phyloP scores from a whole-genome alignment of 768 basidiomycete genomes.

The Rhizopogon vinicolor region DNA sequence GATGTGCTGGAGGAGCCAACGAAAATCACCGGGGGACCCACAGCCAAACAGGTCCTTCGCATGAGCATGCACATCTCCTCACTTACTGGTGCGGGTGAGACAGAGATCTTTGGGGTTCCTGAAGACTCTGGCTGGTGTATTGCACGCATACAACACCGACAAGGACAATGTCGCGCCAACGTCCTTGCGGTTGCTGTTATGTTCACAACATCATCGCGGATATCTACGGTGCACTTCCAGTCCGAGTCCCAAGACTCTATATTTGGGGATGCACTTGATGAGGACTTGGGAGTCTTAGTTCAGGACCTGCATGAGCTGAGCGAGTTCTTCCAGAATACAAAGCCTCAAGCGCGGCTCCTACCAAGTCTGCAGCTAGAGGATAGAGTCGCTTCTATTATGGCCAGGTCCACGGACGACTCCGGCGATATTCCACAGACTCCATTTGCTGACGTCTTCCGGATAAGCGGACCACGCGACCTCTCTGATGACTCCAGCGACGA shows the following conservation, averaged over 20 bases:
- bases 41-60: conserved; percentile 81
- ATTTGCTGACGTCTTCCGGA: conserved; percentile 70
- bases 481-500: conserved; percentile 47
- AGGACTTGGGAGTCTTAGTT: conserved; percentile 74
- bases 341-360: conserved; percentile 28
- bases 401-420: conserved; percentile 60
- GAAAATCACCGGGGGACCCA: conserved; percentile 68
- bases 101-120: conserved; percentile 78
- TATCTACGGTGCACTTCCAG: conserved; percentile 71
- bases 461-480: conserved; percentile 32
- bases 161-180: conserved; percentile 67
- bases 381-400: conserved; percentile 76
- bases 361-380: conserved; percentile 68
- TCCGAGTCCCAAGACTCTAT: conserved; percentile 39
- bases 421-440: conserved; percentile 71
- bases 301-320: conserved; percentile 75
- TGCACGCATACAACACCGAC: conserved; percentile 56
- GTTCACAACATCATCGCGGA: conserved; percentile 64
- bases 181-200: conserved; percentile 84
- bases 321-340: conserved; percentile 59
- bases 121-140: conserved; percentile 87
- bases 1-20: conserved; percentile 94
- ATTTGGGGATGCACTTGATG: conserved; percentile 37
- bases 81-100: conserved; percentile 45
- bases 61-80: conserved; percentile 79